Percentiles rank a stretch among this genome's conserved stretches.
phyloP scores from a whole-genome alignment of 257 asterid genomes.

The Capsicum rhomboideum region DNA sequence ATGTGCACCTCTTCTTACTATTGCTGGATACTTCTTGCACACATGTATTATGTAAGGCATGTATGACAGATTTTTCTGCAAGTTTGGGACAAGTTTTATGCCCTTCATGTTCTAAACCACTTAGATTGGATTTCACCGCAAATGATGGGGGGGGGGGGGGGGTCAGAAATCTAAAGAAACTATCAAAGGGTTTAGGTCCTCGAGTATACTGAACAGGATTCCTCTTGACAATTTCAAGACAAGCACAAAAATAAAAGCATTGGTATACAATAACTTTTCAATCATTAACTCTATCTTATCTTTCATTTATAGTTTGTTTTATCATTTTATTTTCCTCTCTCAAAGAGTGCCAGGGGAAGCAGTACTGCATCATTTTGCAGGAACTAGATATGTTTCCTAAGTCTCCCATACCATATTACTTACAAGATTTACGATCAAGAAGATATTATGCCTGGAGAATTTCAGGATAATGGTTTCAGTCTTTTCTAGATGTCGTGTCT shows the following conservation, averaged over 20 bases:
- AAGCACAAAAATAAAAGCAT: conserved; percentile 86
- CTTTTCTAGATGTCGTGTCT: neutral
- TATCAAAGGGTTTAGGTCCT: conserved; percentile 58
- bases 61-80: conserved; percentile 65
- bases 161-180: conserved; percentile 40
- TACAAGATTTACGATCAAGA: neutral
- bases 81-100: conserved; percentile 59
- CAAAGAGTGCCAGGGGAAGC: neutral
- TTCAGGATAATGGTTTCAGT: neutral
- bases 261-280: conserved; percentile 45
- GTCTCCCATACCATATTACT: neutral
- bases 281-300: neutral
- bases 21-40: conserved; percentile 69
- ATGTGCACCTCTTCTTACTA: conserved; percentile 1
- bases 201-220: conserved; percentile 80
- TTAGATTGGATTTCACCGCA: conserved; percentile 65
- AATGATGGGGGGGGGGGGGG: conserved; percentile 31
- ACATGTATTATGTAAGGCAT: conserved; percentile 76
- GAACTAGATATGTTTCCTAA: neutral
- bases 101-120: conserved; percentile 80
- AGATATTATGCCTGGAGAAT: neutral
- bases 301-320: neutral
- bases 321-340: too few species aligned
- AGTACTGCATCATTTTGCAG: neutral
- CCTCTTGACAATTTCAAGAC: conserved; percentile 52